Conservation (phyloP, 2,329 filamentous ascomycete species). For the Arthrobotrys conoides region DNA sequence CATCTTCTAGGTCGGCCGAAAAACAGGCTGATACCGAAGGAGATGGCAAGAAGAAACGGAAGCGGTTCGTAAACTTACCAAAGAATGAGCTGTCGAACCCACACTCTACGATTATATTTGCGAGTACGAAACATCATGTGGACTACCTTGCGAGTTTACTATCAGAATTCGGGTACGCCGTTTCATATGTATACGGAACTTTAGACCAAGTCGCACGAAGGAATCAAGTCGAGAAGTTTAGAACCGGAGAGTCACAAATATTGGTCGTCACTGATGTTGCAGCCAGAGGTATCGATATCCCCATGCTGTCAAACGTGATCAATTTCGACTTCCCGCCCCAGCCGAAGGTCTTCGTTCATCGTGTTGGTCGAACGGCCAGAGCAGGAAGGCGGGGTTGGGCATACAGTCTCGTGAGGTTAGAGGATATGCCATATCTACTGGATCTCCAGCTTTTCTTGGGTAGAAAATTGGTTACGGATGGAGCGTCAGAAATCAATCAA, state of each 20-base stretch:
- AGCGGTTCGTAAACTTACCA: slow-evolving; percentile 72
- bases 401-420: slow-evolving; percentile 90
- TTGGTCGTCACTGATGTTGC: slow-evolving; percentile 97
- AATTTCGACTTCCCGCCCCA: slow-evolving; percentile 99
- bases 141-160: slow-evolving; percentile 90
- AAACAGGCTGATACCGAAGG: slow-evolving; percentile 67
- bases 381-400: slow-evolving; percentile 94
- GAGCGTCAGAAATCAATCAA: slow-evolving; percentile 75
- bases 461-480: slow-evolving; percentile 78
- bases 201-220: slow-evolving; percentile 94
- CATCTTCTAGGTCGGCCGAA: slow-evolving; percentile 73
- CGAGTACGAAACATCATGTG: slow-evolving; percentile 96
- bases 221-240: slow-evolving; percentile 91
- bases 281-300: slow-evolving; percentile 97
- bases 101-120: slow-evolving; percentile 94
- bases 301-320: slow-evolving; percentile 94
- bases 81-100: slow-evolving; percentile 73
- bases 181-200: slow-evolving; percentile 94
- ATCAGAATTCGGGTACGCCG: slow-evolving; percentile 83
- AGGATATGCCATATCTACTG: slow-evolving; percentile 90
- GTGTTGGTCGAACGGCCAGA: slow-evolving; percentile 94
- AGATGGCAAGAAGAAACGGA: slow-evolving; percentile 77
- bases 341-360: slow-evolving; percentile 95
- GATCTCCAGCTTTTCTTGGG: slow-evolving; percentile 95
- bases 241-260: slow-evolving; percentile 86